These are phyloP conservation scores for Leptographium wingfieldii DNA, from an alignment of 2,329 filamentous ascomycete genomes.

Conservation along the genomic window DNA sequence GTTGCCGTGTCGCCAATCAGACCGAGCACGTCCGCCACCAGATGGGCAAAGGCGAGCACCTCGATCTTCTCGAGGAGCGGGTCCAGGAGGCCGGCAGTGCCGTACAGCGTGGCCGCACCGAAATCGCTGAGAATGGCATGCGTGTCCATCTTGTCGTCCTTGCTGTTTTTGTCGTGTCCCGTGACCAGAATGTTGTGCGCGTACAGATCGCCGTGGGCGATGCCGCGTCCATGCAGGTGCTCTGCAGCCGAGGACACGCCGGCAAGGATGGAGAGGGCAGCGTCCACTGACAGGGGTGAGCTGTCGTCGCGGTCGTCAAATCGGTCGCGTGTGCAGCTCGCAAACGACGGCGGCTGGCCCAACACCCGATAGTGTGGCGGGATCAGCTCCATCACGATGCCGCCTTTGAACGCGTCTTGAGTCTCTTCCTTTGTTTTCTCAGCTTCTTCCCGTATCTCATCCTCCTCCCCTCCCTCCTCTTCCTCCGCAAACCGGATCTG, in stretches of 20 bases:
- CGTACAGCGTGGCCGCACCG: constrained; percentile 33
- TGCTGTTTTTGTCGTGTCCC: not conserved
- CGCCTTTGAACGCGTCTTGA: constrained; percentile 17
- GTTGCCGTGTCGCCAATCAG: constrained; percentile 14
- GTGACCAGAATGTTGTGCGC: constrained; percentile 33
- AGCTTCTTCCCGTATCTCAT: constrained; percentile 17
- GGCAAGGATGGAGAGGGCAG: constrained; percentile 23
- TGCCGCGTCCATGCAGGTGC: constrained; percentile 30
- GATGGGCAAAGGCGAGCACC: constrained; percentile 33
- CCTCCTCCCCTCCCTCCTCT: constrained; percentile 5
- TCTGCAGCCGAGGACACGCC: constrained; percentile 28
- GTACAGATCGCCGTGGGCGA: constrained; percentile 34
- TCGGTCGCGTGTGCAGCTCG: constrained; percentile 32
- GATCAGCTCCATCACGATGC: constrained; percentile 34
- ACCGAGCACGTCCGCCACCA: constrained; percentile 31
- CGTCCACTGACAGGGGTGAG: constrained; percentile 7
- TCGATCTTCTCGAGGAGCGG: constrained; percentile 30
- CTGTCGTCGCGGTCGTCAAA: constrained; percentile 22
- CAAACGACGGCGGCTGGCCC: constrained; percentile 29
- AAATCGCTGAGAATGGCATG: constrained; percentile 35
- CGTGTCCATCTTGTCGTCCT: constrained; percentile 9
- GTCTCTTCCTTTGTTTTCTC: constrained; percentile 13
- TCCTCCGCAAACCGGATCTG: constrained; percentile 19
- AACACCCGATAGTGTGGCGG: constrained; percentile 28
- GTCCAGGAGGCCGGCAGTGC: constrained; percentile 4